Percentiles rank a stretch among this genome's conserved stretches.
Evolutionary conservation across 495 filamentous ascomycete species (phyloP).

Genomic region (Bryoglossum gracile): DNA sequence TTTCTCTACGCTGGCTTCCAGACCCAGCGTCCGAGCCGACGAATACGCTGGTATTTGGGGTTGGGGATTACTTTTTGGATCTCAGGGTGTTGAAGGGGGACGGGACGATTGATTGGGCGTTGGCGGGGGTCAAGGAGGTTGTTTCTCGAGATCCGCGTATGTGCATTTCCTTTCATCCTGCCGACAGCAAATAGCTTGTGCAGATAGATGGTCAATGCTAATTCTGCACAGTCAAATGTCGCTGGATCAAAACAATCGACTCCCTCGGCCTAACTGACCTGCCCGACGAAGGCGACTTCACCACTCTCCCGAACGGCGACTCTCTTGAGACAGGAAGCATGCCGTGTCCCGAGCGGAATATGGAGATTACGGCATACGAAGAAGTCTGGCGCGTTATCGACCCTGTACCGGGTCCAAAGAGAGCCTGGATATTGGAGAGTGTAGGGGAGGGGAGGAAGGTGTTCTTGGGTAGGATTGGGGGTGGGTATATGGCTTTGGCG

Average conservation of each 20-base stretch:
- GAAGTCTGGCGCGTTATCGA: conserved; percentile 8
- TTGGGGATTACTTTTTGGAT: conserved; percentile 13
- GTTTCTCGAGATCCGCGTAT: conserved; percentile 11
- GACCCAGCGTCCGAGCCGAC: conserved; percentile 34
- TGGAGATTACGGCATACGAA: conserved; percentile 7
- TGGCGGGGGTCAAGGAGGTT: conserved; percentile 9
- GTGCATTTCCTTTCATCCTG: not conserved
- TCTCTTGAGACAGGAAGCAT: conserved; percentile 11
- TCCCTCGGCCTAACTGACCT: conserved; percentile 1
- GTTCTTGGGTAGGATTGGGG: conserved; percentile 14
- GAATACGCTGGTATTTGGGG: conserved; percentile 31
- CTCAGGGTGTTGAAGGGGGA: conserved; percentile 10
- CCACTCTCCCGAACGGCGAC: conserved; percentile 11
- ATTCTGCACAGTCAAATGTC: conserved; percentile 10
- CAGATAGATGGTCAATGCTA: conserved; percentile 1
- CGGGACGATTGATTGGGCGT: conserved; percentile 10
- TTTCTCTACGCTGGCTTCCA: conserved; percentile 38
- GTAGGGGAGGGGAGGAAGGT: conserved; percentile 5
- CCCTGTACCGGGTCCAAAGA: conserved; percentile 1
- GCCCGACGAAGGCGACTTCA: conserved; percentile 11
- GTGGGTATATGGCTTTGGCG: conserved; percentile 12
- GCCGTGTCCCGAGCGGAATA: conserved; percentile 8
- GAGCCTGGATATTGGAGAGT: conserved; percentile 14
- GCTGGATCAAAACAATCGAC: conserved; percentile 13
- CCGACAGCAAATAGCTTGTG: not conserved